Percentiles rank a stretch among this genome's conserved stretches.
Evolutionary conservation across 257 asterid genomes (phyloP).

Genomic region (Paulownia fortunei): DNA sequence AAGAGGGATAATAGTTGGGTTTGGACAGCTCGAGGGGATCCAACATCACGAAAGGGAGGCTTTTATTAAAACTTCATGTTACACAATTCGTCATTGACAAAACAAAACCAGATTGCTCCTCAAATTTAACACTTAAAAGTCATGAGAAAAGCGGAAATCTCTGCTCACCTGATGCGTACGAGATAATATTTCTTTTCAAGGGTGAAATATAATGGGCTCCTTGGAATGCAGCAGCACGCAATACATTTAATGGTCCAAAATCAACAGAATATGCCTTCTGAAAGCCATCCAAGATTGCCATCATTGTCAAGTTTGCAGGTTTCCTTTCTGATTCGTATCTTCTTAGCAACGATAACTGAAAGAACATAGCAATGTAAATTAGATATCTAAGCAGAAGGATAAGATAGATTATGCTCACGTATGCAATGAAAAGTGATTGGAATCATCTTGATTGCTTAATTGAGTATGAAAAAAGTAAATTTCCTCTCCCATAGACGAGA

Average conservation of each 20-base stretch:
- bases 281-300: conserved; percentile 89
- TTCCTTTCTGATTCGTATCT: conserved; percentile 88
- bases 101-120: neutral
- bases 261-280: conserved; percentile 94
- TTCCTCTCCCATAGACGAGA: neutral
- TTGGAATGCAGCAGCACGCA: conserved; percentile 90
- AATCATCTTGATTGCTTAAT: neutral
- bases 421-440: neutral
- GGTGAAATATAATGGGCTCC: conserved; percentile 84
- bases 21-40: neutral
- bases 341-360: conserved; percentile 72
- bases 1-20: neutral
- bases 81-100: conserved; percentile 15
- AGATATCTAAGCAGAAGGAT: neutral
- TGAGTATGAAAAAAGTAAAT: neutral
- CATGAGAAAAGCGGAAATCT: conserved; percentile 71
- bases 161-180: conserved; percentile 85
- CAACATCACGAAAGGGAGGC: neutral
- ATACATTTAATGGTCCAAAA: conserved; percentile 75
- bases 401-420: neutral
- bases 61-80: conserved; percentile 10
- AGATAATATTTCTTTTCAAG: conserved; percentile 71
- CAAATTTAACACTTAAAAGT: conserved; percentile 19
- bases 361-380: neutral
- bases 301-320: conserved; percentile 77